Evolutionary conservation across 352 stramenopile species (phyloP), one percentile per base, ranked within the genome.

Genomic region (Pythium grandisporangium): DNA sequence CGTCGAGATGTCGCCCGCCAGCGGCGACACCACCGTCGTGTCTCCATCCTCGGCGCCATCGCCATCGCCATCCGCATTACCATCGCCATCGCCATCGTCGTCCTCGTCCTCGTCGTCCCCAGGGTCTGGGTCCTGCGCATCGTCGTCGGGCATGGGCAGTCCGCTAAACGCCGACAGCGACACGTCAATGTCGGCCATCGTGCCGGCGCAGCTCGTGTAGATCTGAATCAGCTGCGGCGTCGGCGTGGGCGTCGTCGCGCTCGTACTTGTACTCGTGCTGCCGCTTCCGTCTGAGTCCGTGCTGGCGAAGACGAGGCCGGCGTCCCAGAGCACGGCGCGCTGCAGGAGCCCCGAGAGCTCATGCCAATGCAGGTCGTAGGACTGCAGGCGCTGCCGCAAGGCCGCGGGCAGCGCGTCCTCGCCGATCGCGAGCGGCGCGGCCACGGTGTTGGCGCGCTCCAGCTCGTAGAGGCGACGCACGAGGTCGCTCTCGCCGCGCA

Each of bases 311-410:
- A 87, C 70, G 36, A 74, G 78, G 22, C 70, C 73, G 0, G 66
- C 61, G 58, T 87, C 73, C 73, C 73, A 87, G 37, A 87, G 61
- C 44, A 87, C 48, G 34, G 73, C 73, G 46, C 73, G 73, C 47
- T 87, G 73, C 45, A 78, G 67, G 44, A 84, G 51, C 0, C 70
- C 70, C 11, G 73, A 75, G 35, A 87, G 54, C 4, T 41, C 11
- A 35, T 34, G 50, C 70, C 61, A 83, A 5, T 52, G 25, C 3
- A 76, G 57, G 11, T 55, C 38, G 26, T 55, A 51, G 37, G 42
- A 54, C 7, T 36, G 48, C 39, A 82, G 48, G 6, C 66, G 50
- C 36, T 38, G 43, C 10, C 30, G 37, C 8, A 82, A 46, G 24
- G 46, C 37, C 17, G 36, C 44, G 7, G 69, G 69, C 4, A 87